Conservation (phyloP, 2,329 filamentous ascomycete species). For the Gyromitra esculenta region DNA sequence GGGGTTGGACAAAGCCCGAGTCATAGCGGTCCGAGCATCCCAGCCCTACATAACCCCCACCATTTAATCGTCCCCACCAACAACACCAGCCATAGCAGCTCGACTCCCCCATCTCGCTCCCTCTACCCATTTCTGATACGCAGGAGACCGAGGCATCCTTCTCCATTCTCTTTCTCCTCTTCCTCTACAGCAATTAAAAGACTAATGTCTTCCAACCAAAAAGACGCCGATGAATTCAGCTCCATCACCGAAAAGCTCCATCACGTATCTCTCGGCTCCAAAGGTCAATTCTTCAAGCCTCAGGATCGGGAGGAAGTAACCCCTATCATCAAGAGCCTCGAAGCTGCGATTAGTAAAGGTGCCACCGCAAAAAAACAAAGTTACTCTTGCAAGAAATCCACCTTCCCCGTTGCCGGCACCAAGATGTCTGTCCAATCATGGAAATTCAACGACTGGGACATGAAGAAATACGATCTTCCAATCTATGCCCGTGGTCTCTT, state of each 20-base stretch:
- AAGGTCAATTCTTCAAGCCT: constrained; percentile 58
- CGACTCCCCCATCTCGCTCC: not conserved
- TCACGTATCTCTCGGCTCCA: constrained; percentile 63
- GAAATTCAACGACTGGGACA: constrained; percentile 94
- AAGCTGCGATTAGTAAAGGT: constrained; percentile 70
- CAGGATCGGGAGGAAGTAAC: constrained; percentile 72
- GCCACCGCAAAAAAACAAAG: constrained; percentile 67
- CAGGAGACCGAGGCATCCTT: not conserved
- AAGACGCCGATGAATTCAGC: constrained; percentile 70
- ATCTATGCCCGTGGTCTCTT: constrained; percentile 95
- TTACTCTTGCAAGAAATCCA: constrained; percentile 82
- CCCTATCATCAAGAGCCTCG: constrained; percentile 68
- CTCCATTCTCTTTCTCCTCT: not conserved
- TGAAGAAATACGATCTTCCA: constrained; percentile 85
- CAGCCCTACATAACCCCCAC: constrained; percentile 6
- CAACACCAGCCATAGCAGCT: not conserved
- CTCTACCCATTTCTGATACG: not conserved
- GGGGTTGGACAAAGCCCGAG: constrained; percentile 1
- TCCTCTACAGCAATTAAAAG: not conserved
- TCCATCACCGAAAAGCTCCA: constrained; percentile 70
- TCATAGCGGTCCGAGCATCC: not conserved
- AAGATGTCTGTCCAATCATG: constrained; percentile 83
- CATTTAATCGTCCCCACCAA: not conserved
- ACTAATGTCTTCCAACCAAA: constrained; percentile 59
- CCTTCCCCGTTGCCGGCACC: constrained; percentile 73